Base-by-base conservation (phyloP, 176 grass and related monocot genomes). In the Zea luxurians region DNA sequence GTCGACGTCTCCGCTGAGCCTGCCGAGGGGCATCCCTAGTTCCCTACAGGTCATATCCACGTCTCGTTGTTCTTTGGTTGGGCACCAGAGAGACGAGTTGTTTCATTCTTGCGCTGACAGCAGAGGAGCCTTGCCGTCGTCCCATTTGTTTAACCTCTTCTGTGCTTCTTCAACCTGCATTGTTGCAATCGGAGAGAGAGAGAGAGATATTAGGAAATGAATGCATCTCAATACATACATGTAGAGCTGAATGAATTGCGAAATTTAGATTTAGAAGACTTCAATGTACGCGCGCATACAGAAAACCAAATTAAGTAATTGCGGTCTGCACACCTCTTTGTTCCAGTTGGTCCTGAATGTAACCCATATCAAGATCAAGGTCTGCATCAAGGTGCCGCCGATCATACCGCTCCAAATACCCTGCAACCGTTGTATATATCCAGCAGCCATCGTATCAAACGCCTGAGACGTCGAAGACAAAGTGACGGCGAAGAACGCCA, bases 341-440 rank as follows among this genome's bases (percentile, higher is more conserved):
- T 84, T 44, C 93, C 93, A 97, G 72, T 97, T 87, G 34, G 90
- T 90, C 77, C 88, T 82, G 42, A 80, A 80, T 44, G 88, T 93
- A 53, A 93, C 88, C 80, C 66, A 90, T 6, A 90, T 13, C 3
- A 97, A 78, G 15, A 97, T 97, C n/a, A 93, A 4, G 2, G 87
- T 93, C 48, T 97, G 93, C 77, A 97, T 90, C 10, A 81, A 5
- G 6, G 93, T 97, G n/a, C 93, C 93, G 37, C 90, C 90, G 20
- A 97, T 83, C 90, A 97, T 91, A 34, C 93, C 93, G 7, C 67
- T 64, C 93, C 93, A 97, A 50, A 97, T 90, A 57, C 93, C 90
- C 93, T 96, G 67, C 44, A 81, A 8, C 20, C 46, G 27, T 27
- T 27, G 27, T 27, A 50, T 63, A 6, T 11, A 49, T 63, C 27